These are phyloP conservation scores for Phanerodontia chrysosporium DNA, from an alignment of 768 basidiomycete species.

Conservation along the genomic window DNA sequence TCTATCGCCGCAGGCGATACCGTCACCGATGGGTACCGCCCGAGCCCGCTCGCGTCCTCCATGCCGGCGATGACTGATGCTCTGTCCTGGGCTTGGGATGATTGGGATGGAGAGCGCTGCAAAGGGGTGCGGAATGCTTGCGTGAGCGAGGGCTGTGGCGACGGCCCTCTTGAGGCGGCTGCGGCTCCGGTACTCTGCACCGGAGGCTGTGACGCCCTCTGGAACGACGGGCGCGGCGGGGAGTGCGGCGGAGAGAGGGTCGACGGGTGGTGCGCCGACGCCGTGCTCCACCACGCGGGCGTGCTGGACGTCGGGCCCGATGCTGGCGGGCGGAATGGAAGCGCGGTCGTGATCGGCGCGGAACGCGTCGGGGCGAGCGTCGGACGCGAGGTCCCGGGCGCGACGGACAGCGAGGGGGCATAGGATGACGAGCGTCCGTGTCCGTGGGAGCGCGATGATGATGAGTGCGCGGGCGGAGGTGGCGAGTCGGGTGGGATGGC, in stretches of 20 bases:
- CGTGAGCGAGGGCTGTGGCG: conserved; percentile 16
- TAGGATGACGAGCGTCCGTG: not conserved
- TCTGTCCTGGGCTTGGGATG: too few relatives aligned
- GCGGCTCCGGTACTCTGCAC: too few relatives aligned
- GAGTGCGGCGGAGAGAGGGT: conserved; percentile 2
- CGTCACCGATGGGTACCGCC: not conserved
- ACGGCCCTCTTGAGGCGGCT: not conserved
- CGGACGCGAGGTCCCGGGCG: conserved; percentile 13
- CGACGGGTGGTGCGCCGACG: not conserved
- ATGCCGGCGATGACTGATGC: not conserved
- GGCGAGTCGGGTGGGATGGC: conserved; percentile 27
- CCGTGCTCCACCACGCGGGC: conserved; percentile 5
- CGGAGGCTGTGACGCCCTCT: too few relatives aligned
- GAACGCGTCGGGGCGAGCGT: conserved; percentile 14
- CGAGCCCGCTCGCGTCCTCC: not conserved
- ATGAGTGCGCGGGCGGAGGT: not conserved
- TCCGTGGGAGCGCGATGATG: not conserved
- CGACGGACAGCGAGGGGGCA: conserved; percentile 9
- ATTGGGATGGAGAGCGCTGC: conserved; percentile 13
- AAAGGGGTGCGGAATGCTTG: conserved; percentile 20
- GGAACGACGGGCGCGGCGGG: not conserved
- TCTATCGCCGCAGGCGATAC: not conserved
- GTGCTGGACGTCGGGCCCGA: conserved; percentile 3
- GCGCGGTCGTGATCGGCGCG: conserved; percentile 12
- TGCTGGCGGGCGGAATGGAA: conserved; percentile 20